Percentiles rank a stretch among this genome's conserved stretches.
Evolutionary conservation across 495 filamentous ascomycete species (phyloP).

Genomic region (Podospora bellae-mahoneyi): DNA sequence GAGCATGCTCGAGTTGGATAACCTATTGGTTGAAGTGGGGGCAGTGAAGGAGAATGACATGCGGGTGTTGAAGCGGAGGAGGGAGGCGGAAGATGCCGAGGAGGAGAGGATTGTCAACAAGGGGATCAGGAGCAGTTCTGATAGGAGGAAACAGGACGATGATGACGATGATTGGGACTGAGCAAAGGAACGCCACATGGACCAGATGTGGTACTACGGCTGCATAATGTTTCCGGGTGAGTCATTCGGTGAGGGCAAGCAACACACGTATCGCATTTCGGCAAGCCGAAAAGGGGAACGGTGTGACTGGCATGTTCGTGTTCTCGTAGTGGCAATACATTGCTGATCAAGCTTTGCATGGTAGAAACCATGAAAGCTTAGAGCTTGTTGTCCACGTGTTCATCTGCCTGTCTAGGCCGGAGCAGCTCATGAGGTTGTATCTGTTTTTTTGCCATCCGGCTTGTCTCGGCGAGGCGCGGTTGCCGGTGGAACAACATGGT

Average conservation of each 20-base stretch:
- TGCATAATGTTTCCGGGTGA: slow-evolving; percentile 2
- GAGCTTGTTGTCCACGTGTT: background rate
- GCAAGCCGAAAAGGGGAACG: background rate
- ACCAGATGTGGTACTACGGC: background rate
- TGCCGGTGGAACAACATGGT: background rate
- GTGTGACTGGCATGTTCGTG: background rate
- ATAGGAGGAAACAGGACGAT: slow-evolving; percentile 28
- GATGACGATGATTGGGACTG: slow-evolving; percentile 73
- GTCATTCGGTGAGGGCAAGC: slow-evolving; percentile 17
- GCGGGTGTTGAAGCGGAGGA: slow-evolving; percentile 63
- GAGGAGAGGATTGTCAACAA: slow-evolving; percentile 44
- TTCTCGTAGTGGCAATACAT: background rate
- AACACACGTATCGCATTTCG: background rate
- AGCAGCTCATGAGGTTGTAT: background rate
- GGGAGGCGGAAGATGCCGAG: slow-evolving; percentile 57
- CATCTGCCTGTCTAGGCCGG: background rate
- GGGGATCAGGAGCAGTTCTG: slow-evolving; percentile 45
- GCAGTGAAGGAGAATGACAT: slow-evolving; percentile 73
- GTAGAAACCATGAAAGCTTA: background rate
- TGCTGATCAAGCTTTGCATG: background rate
- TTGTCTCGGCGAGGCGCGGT: background rate
- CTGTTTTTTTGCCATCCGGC: background rate
- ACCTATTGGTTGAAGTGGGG: slow-evolving; percentile 74
- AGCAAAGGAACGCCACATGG: slow-evolving; percentile 42
- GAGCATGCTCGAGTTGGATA: slow-evolving; percentile 61